Evolutionary conservation across 1,139 yeast species (phyloP).

Genomic region (Zygosaccharomyces sapae): DNA sequence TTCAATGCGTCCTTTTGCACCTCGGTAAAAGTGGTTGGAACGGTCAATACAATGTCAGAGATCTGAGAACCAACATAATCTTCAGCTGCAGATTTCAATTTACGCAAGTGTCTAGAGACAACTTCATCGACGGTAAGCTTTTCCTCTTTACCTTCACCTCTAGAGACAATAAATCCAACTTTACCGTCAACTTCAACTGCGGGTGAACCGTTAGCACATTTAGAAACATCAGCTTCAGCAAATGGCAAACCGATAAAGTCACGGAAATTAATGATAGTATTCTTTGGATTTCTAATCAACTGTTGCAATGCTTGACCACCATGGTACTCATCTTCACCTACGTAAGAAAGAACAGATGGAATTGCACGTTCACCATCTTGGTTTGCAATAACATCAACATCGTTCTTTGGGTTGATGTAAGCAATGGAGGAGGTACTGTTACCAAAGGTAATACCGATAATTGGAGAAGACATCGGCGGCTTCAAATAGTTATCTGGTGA

Average conservation of each 20-base stretch:
- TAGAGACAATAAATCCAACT: slow-evolving; percentile 59
- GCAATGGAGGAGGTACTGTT: slow-evolving; percentile 95
- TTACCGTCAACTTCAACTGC: slow-evolving; percentile 69
- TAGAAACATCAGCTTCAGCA: slow-evolving; percentile 53
- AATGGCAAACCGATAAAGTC: slow-evolving; percentile 80
- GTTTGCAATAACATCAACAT: slow-evolving; percentile 95
- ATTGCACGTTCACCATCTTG: slow-evolving; percentile 98
- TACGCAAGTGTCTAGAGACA: slow-evolving; percentile 75
- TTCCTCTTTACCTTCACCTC: slow-evolving; percentile 43
- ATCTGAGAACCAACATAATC: slow-evolving; percentile 82
- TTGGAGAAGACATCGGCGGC: slow-evolving; percentile 45
- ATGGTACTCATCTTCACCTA: slow-evolving; percentile 92
- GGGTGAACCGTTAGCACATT: slow-evolving; percentile 44
- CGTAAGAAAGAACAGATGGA: slow-evolving; percentile 90
- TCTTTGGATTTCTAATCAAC: slow-evolving; percentile 80
- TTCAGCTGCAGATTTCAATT: slow-evolving; percentile 82
- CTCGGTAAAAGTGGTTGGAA: slow-evolving; percentile 83
- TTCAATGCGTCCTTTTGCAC: slow-evolving; percentile 64
- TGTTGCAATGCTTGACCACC: slow-evolving; percentile 96
- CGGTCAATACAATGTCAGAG: slow-evolving; percentile 81
- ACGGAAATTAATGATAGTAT: slow-evolving; percentile 88
- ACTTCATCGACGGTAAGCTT: slow-evolving; percentile 69
- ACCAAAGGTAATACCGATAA: slow-evolving; percentile 95
- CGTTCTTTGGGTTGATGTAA: slow-evolving; percentile 69
- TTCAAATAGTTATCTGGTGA: neutral